Percentiles rank a stretch among this genome's conserved stretches.
These are phyloP conservation scores for Aspergillus sp. DNA, from an alignment of 2,329 filamentous ascomycete genomes.

Conservation along the genomic window DNA sequence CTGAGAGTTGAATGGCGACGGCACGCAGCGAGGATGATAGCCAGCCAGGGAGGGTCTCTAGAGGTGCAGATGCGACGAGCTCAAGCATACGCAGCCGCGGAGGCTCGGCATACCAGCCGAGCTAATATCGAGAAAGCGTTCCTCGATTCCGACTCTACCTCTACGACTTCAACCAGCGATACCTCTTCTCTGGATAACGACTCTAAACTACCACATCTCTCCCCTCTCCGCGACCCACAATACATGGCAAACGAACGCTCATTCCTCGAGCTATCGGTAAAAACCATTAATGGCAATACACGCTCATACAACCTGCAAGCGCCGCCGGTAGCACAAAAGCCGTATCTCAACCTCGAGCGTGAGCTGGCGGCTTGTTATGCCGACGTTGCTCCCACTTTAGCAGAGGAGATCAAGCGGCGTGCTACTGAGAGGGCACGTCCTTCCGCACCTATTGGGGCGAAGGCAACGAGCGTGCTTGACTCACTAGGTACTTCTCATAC, in stretches of 20 bases:
- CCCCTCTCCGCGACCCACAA: constrained; percentile 72
- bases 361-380: constrained; percentile 81
- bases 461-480: constrained; percentile 58
- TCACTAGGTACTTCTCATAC: constrained; percentile 51
- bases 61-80: constrained; percentile 72
- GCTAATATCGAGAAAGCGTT: constrained; percentile 27
- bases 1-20: constrained; percentile 80
- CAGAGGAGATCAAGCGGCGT: constrained; percentile 69
- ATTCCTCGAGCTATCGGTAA: constrained; percentile 75
- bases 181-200: constrained; percentile 3
- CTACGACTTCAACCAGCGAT: not conserved
- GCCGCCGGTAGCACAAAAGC: constrained; percentile 86
- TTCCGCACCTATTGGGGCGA: constrained; percentile 29
- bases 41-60: constrained; percentile 72
- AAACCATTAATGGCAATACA: constrained; percentile 74
- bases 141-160: constrained; percentile 8
- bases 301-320: constrained; percentile 95
- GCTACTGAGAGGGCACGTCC: constrained; percentile 51
- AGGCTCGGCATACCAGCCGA: constrained; percentile 47
- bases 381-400: constrained; percentile 76
- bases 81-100: constrained; percentile 71
- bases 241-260: constrained; percentile 73
- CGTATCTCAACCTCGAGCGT: constrained; percentile 80
- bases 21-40: constrained; percentile 75
- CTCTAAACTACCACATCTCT: constrained; percentile 40